Conservation (phyloP, 75 land plant genomes). For the Azolla pinnata region DNA sequence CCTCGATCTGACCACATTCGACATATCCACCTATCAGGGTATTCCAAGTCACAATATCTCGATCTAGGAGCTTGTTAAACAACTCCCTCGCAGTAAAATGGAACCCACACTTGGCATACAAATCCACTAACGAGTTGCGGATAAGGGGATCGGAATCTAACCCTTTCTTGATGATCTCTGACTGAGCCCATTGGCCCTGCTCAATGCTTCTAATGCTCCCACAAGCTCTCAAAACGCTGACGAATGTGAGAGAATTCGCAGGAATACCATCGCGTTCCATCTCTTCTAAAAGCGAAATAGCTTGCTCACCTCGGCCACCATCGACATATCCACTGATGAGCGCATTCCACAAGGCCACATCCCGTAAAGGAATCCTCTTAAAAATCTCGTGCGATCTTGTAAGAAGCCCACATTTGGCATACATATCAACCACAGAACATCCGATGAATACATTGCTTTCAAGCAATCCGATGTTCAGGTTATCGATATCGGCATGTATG, state of each 20-base stretch:
- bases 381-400: constrained; percentile 16
- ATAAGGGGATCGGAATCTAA: constrained; percentile 6
- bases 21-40: constrained; percentile 31
- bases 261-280: constrained; percentile 15
- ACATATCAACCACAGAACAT: constrained; percentile 31
- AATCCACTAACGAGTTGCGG: constrained; percentile 12
- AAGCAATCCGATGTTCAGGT: background rate
- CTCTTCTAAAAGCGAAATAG: constrained; percentile 15
- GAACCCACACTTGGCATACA: constrained; percentile 16
- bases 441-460: constrained; percentile 9
- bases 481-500: background rate
- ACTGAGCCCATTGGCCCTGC: constrained; percentile 6
- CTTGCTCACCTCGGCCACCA: constrained; percentile 20
- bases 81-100: constrained; percentile 13
- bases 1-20: constrained; percentile 11
- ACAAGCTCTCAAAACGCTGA: constrained; percentile 30
- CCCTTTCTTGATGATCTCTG: background rate
- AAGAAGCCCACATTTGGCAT: constrained; percentile 25
- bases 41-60: constrained; percentile 42
- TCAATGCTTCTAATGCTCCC: constrained; percentile 22
- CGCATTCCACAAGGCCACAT: constrained; percentile 31
- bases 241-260: constrained; percentile 34
- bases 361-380: constrained; percentile 11
- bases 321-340: constrained; percentile 30
- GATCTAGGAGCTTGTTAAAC: constrained; percentile 25